Percentiles rank a stretch among this genome's conserved stretches.
Evolutionary conservation across 2,329 filamentous ascomycete genomes (phyloP).

Genomic region (Hirsutella thompsonii): DNA sequence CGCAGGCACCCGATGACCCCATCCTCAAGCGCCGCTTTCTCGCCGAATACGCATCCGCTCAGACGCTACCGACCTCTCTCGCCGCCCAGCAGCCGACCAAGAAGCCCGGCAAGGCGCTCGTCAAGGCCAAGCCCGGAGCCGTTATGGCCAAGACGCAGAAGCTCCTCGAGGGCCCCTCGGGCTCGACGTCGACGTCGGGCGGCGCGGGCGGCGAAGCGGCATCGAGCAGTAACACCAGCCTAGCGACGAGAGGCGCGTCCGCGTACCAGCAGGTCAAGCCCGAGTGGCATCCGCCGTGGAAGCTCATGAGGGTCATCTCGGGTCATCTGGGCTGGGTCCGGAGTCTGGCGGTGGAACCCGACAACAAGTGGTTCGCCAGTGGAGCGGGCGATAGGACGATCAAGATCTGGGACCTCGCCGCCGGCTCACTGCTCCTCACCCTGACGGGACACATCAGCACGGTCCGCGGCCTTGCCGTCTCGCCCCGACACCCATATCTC

Average conservation of each 20-base stretch:
- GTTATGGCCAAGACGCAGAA: conserved; percentile 17
- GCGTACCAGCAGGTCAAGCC: conserved; percentile 47
- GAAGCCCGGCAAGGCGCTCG: conserved; percentile 13
- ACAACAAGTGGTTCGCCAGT: conserved; percentile 95
- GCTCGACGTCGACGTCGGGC: conserved; percentile 13
- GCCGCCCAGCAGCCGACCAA: conserved; percentile 62
- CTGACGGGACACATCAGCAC: conserved; percentile 91
- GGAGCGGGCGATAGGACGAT: conserved; percentile 93
- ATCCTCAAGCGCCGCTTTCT: conserved; percentile 38
- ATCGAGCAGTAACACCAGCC: conserved; percentile 17
- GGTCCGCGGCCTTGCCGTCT: conserved; percentile 83
- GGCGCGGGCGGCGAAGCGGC: conserved; percentile 6
- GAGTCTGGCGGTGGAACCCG: conserved; percentile 79
- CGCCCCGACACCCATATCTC: conserved; percentile 85
- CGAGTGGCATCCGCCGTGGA: conserved; percentile 97
- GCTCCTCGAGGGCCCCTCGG: conserved; percentile 26
- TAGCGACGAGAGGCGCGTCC: conserved; percentile 16
- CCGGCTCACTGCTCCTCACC: conserved; percentile 71
- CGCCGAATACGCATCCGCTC: conserved; percentile 66
- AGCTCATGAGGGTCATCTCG: conserved; percentile 93
- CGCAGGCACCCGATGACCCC: conserved; percentile 19
- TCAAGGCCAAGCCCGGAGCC: conserved; percentile 31
- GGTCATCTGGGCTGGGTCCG: conserved; percentile 95
- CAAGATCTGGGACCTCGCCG: conserved; percentile 96
- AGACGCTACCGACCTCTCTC: conserved; percentile 63